Evolutionary conservation across 495 filamentous ascomycete genomes (phyloP).

Genomic region (Emericellopsis terricola): DNA sequence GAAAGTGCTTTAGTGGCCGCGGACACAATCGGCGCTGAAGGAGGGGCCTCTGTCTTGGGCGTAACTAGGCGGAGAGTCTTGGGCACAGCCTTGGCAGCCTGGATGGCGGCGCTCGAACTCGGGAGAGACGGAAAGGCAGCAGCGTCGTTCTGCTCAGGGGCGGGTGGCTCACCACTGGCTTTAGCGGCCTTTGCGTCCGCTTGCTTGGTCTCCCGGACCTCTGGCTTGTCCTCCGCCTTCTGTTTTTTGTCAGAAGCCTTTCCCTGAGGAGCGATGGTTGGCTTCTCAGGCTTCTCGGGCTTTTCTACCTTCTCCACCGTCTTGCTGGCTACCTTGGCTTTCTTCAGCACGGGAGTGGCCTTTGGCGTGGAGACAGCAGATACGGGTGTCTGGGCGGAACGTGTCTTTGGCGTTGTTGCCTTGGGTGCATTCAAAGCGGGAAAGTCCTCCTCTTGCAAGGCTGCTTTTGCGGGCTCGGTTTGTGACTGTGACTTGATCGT

Average conservation of each 20-base stretch:
- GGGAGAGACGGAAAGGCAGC: conserved; percentile 32
- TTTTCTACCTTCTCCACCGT: conserved; percentile 13
- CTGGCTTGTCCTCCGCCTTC: too few species aligned
- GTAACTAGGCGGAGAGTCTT: conserved; percentile 55
- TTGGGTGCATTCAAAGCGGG: conserved; percentile 30
- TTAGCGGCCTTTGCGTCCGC: too few species aligned
- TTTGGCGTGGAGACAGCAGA: too few species aligned
- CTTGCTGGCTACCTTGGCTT: conserved; percentile 10
- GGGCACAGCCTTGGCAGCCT: conserved; percentile 22
- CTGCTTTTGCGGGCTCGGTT: conserved; percentile 10
- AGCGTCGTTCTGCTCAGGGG: too few species aligned
- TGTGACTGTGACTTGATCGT: conserved; percentile 26
- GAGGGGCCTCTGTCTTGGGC: conserved; percentile 41
- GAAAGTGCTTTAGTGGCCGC: conserved; percentile 21
- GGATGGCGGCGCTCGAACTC: too few species aligned
- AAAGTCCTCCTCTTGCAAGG: conserved; percentile 38
- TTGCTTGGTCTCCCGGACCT: too few species aligned
- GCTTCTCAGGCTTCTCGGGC: conserved; percentile 4
- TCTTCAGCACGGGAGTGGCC: conserved; percentile 19
- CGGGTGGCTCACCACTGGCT: too few species aligned
- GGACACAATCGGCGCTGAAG: conserved; percentile 4
- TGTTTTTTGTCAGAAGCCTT: too few species aligned
- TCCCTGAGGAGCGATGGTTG: too few species aligned
- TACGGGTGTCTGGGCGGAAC: too few species aligned
- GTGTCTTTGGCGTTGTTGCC: too few species aligned